Base-by-base conservation (phyloP, 2,329 filamentous ascomycete species). In the Xylaria sp. region DNA sequence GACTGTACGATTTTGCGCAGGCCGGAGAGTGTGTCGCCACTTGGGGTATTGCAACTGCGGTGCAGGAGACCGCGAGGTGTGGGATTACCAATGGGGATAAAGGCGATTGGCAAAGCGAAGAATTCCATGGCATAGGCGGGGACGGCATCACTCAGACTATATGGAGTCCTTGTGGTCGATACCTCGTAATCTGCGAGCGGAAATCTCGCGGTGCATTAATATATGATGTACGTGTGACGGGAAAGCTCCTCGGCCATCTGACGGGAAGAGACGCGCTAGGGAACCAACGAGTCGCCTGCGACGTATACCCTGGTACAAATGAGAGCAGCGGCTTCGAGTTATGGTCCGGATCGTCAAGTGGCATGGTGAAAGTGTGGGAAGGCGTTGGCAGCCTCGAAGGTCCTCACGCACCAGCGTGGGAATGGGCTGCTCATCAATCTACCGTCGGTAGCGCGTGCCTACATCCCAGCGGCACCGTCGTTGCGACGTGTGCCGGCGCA, bases 121-220 rank as follows among this genome's bases (percentile, higher is more conserved):
- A 76, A 28, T 63, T 59, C 2, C 79, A 80, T 34, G 80, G 78
- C 18, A 82, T 89, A 70, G 84, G 85, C 12, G 90, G 92, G 39
- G 85, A 87, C 69, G 92, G 91, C 63, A 88, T 91, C 25, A 80
- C 84, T 13, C 88, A 91, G 78, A 84, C 86, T 0, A 72, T 83
- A 4, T 91, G 89, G 89, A 90, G 88, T 70, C 84, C 85, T 0
- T 91, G 89, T 71, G 89, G 89, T 7, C 82, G 87, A 48, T 91
- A 91, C 75, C 81, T 91, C 23, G 79, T 88, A n/a, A 81, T 91
- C 56, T 88, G 87, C 73, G 89, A 91, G 80, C 84, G 89, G 5
- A 84, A 84, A 72, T 84, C 88, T 0, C 77, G 75, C 6, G 86
- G 87, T 2, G 75, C 90, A 46, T 79, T 90, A 31, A 84, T 91